Base-by-base conservation (phyloP, 106 monocot species). In the Dioscorea alata region DNA sequence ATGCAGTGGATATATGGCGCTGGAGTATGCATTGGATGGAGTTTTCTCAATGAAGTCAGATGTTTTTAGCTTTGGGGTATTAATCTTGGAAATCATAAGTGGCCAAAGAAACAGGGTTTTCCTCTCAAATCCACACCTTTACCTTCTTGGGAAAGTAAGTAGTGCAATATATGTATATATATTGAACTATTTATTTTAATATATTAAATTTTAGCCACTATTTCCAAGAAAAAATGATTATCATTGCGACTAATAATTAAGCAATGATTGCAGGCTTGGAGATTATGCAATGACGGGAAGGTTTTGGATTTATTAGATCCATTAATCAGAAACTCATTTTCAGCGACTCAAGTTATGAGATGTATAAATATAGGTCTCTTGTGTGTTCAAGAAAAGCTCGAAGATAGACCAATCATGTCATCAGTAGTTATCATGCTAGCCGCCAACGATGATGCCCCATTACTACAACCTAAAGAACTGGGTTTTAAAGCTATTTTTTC, bases 1-100 rank as follows among this genome's bases (percentile, higher is more conserved):
- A 22, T 56, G 42, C 65, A 80, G 74, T 75, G 80, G 80, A 12
- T 80, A 80, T 52, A 80, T 80, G 80, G 51, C 80, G 13, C 80
- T 75, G 18, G 82, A 77, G 52, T 82, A 82, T 65, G 82, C 56
- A 12, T 52, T 76, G 73, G 25, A 56, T 15, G 82, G 82, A 2
- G 4, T 52, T 12, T 82, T 82, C 42, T 82, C 82, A 0, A 61
- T 48, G 19, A 82, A 82, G 60, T 73, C 73, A 50, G 76, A 82
- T 53, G 77, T 77, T 4, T 82, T 70, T 20, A 77, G 77, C 48
- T 82, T 70, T 33, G 78, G 82, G 0, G 77, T 82, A 2, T 25
- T 82, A 16, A 32, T 82, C 12, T 33, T 82, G 24, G 82, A 82
- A 34, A 74, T 82, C 22, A 31, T 82, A 4, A 82, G 68, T 48